Evolutionary conservation across 768 basidiomycete genomes (phyloP).

Genomic region (Boletus subcaerulescens): DNA sequence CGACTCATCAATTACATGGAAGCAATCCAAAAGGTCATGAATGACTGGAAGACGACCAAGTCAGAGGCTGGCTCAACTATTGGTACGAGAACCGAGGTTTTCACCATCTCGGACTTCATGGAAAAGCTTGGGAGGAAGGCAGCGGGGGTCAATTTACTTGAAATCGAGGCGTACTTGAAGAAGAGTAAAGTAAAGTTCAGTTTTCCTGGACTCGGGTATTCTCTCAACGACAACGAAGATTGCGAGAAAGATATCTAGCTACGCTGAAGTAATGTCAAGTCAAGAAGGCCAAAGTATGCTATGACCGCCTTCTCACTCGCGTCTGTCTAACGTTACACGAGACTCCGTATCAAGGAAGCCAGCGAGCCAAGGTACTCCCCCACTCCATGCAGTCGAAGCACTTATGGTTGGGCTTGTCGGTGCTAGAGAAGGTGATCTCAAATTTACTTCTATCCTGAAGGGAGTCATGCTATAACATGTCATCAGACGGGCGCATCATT

Average conservation of each 20-base stretch:
- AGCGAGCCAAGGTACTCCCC: constrained; percentile 52
- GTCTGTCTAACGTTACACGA: constrained; percentile 1
- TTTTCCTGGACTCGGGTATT: background rate
- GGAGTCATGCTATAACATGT: background rate
- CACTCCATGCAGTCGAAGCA: constrained; percentile 76
- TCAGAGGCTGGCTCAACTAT: constrained; percentile 9
- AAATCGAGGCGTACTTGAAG: constrained; percentile 77
- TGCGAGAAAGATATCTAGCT: constrained; percentile 81
- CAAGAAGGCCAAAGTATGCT: constrained; percentile 34
- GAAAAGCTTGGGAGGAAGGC: constrained; percentile 63
- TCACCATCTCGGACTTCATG: constrained; percentile 66
- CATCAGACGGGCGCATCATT: constrained; percentile 73
- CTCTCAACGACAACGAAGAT: constrained; percentile 38
- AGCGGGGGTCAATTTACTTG: constrained; percentile 77
- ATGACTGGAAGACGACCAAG: constrained; percentile 45
- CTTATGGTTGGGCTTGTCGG: constrained; percentile 78
- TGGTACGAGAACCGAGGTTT: constrained; percentile 49
- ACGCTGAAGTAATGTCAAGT: constrained; percentile 60
- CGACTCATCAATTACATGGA: constrained; percentile 74
- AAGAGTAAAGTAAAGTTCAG: constrained; percentile 76
- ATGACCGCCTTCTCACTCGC: background rate
- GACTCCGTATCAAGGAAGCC: constrained; percentile 6
- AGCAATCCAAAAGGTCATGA: constrained; percentile 57
- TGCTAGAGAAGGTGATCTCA: constrained; percentile 59
- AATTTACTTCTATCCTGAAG: background rate